Percentiles rank a stretch among this genome's conserved stretches.
Conservation (phyloP, 345 rosid genomes). For the Rhodamnia argentea region DNA sequence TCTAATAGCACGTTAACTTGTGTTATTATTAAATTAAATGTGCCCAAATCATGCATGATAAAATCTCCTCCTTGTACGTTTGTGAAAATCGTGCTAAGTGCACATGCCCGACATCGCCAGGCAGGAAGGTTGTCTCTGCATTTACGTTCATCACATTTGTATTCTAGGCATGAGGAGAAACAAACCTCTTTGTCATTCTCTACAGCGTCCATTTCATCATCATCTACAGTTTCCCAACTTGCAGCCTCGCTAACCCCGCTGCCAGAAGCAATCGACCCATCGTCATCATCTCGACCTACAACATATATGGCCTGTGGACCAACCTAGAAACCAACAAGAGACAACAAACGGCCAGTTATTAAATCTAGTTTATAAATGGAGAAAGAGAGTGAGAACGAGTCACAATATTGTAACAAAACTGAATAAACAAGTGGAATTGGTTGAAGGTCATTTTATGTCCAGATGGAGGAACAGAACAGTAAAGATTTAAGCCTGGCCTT, state of each 20-base stretch:
- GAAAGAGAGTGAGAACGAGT: background rate
- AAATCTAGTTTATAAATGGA: background rate
- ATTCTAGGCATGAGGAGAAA: constrained; percentile 3
- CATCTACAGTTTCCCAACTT: constrained; percentile 94
- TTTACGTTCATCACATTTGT: background rate
- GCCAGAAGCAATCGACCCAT: constrained; percentile 70
- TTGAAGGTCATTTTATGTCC: background rate
- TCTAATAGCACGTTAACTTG: background rate
- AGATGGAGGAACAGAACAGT: background rate
- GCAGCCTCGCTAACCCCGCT: constrained; percentile 87
- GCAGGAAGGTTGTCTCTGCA: background rate
- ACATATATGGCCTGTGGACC: constrained; percentile 98
- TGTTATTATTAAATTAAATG: background rate
- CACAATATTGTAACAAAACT: background rate
- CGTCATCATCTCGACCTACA: constrained; percentile 92
- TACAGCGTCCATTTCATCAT: constrained; percentile 50
- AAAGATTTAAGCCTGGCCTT: background rate
- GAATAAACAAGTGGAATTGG: background rate
- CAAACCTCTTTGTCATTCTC: constrained; percentile 70
- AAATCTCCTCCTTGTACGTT: background rate
- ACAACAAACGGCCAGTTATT: background rate
- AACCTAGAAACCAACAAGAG: constrained; percentile 39
- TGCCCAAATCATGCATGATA: background rate
- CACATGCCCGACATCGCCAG: background rate
- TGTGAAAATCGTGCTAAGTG: background rate